A percentile compares a stretch with the other conserved stretches of the same genome.
These are phyloP conservation scores for Hygrocybe coccinea DNA, from an alignment of 768 basidiomycete genomes.

Conservation along the genomic window DNA sequence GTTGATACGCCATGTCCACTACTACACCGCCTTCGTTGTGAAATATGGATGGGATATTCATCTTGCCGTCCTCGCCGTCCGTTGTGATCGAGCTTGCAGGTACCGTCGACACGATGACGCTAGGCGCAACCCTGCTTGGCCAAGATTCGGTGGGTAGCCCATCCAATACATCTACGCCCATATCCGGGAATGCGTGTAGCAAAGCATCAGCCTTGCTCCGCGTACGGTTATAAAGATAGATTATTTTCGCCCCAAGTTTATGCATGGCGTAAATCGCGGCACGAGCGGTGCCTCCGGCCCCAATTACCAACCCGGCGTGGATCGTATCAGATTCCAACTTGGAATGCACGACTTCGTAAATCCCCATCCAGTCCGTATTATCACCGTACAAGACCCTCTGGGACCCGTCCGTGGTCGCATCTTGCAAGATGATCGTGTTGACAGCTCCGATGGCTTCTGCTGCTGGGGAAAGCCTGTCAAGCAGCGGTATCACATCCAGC, in stretches of 20 bases:
- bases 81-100: conserved; percentile 60
- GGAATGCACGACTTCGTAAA: conserved; percentile 51
- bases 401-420: conserved; percentile 35
- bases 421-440: conserved; percentile 76
- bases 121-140: conserved; percentile 47
- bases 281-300: conserved; percentile 91
- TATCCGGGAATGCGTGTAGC: conserved; percentile 59
- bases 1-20: conserved; percentile 94
- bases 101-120: conserved; percentile 84
- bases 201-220: conserved; percentile 65
- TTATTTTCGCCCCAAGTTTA: conserved; percentile 55
- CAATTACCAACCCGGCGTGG: conserved; percentile 74
- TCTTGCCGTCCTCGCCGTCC: conserved; percentile 25
- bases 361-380: conserved; percentile 95
- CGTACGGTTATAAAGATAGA: conserved; percentile 91
- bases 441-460: conserved; percentile 89
- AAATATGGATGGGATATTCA: conserved; percentile 62
- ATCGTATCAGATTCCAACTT: conserved; percentile 35
- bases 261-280: conserved; percentile 90
- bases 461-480: conserved; percentile 75
- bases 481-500: conserved; percentile 77
- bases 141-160: conserved; percentile 33
- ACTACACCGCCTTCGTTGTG: conserved; percentile 44
- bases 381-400: conserved; percentile 69
- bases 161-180: conserved; percentile 56